These are phyloP conservation scores for Daldinia concentrica DNA, from an alignment of 495 filamentous ascomycete genomes.

Conservation along the genomic window DNA sequence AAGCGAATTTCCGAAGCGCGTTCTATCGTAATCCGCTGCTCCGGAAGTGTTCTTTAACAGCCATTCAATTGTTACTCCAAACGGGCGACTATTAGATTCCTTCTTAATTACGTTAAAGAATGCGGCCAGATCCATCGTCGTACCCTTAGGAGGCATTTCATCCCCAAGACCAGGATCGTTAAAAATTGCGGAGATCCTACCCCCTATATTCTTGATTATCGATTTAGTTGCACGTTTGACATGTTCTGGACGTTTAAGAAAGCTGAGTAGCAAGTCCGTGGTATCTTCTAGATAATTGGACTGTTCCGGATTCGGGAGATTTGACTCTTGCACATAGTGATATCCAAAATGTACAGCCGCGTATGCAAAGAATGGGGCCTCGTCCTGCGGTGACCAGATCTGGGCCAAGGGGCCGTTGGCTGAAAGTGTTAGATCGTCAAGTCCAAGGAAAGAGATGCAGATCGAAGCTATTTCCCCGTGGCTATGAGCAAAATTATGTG, in stretches of 20 bases:
- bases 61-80: constrained; percentile 24
- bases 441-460: constrained; percentile 46
- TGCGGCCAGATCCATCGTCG: constrained; percentile 26
- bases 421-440: constrained; percentile 30
- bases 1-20: constrained; percentile 24
- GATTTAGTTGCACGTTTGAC: constrained; percentile 17
- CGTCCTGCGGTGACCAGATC: constrained; percentile 36
- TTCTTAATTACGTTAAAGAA: constrained; percentile 24
- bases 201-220: constrained; percentile 18
- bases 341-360: constrained; percentile 48
- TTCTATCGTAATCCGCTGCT: neutral
- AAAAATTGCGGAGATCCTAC: constrained; percentile 17
- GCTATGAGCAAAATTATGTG: constrained; percentile 39
- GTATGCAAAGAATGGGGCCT: constrained; percentile 46
- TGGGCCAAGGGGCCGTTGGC: constrained; percentile 25
- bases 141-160: constrained; percentile 1
- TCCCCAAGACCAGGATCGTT: neutral
- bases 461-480: constrained; percentile 42
- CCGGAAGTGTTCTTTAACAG: constrained; percentile 13
- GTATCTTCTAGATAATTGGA: constrained; percentile 4
- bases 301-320: constrained; percentile 9
- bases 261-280: constrained; percentile 13
- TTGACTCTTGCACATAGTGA: constrained; percentile 32
- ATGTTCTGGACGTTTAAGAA: constrained; percentile 17
- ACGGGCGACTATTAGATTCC: neutral